Evolutionary conservation across 371 early-diverging fungal genomes (phyloP), one percentile per base, ranked within the genome.

Genomic region (Fennellomyces sp.): DNA sequence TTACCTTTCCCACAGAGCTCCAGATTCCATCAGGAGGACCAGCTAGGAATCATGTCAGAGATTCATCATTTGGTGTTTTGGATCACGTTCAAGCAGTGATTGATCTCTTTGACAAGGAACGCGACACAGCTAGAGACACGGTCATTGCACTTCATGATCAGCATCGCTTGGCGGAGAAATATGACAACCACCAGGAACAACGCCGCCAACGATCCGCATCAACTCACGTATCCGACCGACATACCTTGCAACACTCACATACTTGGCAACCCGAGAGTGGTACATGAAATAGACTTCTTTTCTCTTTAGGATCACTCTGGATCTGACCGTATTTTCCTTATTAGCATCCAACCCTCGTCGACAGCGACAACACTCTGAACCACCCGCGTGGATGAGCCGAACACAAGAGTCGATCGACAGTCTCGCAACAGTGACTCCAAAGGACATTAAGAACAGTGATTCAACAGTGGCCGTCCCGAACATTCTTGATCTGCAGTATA

Each of bases 121-220:
- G 81, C 53, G 81, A 80, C 30, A 54, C 63, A 7, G 78, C 76
- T 19, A 61, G 81, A 42, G 76, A 75, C 57, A 70, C 72, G 17
- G 76, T 80, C 27, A 80, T 80, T 66, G 66, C 79, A 7, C 86
- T 89, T 26, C 88, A 88, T 0, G 57, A 80, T 8, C 70, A 72
- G 30, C 47, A 73, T n/a, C 61, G 75, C 29, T 73, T 85, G 80
- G 82, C 86, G 52, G 70, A 72, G 27, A 60, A 64, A 52, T 64
- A 66, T 55, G 62, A 55, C 23, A 47, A 47, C 17, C 66, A 66
- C 26, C n/a, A 53, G 15, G 12, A 68, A 21, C 31, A 23, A 17
- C 23, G 38, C 13, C 52, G 45, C 31, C 51, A 60, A 17, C 52
- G 52, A 13, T 50, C 60, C 6, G 29, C 49, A 19, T 58, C 58